Conservation (phyloP, 2,329 filamentous ascomycete species). For the Stemphylium vesicarium region DNA sequence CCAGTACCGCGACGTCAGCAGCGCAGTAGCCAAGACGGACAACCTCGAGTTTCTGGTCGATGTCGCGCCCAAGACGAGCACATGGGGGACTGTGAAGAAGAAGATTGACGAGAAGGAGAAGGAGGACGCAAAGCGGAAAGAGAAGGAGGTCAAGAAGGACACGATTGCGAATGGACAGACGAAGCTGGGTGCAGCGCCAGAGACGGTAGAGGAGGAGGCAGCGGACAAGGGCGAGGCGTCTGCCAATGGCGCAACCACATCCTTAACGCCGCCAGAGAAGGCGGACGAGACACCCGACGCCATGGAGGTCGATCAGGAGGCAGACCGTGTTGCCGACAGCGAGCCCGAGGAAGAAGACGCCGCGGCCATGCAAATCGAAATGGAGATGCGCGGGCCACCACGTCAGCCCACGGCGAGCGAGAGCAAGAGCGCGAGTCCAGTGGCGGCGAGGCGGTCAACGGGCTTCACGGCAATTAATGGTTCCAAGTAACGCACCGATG, state of each 20-base stretch:
- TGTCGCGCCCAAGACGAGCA: conserved; percentile 83
- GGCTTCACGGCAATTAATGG: conserved; percentile 47
- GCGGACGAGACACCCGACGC: conserved; percentile 10
- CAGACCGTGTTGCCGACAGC: conserved; percentile 25
- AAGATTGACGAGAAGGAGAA: conserved; percentile 52
- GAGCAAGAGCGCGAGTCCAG: conserved; percentile 13
- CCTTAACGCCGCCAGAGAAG: neutral
- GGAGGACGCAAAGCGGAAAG: conserved; percentile 13
- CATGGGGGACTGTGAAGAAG: conserved; percentile 80
- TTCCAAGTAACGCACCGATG: conserved; percentile 9
- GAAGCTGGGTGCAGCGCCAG: neutral
- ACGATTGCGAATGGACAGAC: neutral
- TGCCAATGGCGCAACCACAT: neutral
- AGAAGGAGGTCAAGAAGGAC: conserved; percentile 8
- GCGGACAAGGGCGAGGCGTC: neutral
- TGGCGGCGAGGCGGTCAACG: conserved; percentile 22
- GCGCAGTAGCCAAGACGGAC: conserved; percentile 84
- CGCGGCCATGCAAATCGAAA: conserved; percentile 48
- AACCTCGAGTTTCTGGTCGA: conserved; percentile 95
- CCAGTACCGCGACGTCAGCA: conserved; percentile 93
- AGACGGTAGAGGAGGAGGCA: conserved; percentile 1
- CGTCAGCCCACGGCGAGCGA: conserved; percentile 2
- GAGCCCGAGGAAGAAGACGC: conserved; percentile 40
- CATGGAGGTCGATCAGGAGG: conserved; percentile 17
- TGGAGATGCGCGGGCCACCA: conserved; percentile 47